Conservation (phyloP, 2,329 filamentous ascomycete genomes). For the Colletotrichum melonis region DNA sequence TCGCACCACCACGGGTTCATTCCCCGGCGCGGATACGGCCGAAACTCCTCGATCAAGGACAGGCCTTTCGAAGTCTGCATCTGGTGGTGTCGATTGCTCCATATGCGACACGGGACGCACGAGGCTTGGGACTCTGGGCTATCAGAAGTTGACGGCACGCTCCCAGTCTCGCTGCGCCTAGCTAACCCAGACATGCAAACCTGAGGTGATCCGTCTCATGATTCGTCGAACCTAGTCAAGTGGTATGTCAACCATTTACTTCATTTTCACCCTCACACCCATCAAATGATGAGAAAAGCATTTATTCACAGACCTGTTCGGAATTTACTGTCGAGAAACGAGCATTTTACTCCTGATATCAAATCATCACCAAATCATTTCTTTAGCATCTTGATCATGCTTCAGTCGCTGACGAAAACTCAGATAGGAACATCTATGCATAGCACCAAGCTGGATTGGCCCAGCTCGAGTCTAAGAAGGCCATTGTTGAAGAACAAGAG, state of each 20-base stretch:
- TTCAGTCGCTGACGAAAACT: conserved; percentile 18
- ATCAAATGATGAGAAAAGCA: conserved; percentile 44
- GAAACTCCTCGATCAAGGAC: not conserved
- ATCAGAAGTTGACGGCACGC: not conserved
- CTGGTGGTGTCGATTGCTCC: conserved; percentile 4
- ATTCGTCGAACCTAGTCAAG: not conserved
- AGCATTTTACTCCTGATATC: conserved; percentile 38
- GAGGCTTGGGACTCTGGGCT: not conserved
- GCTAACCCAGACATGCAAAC: not conserved
- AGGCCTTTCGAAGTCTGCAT: not conserved
- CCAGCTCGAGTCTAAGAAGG: not conserved
- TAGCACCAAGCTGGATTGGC: too few species aligned
- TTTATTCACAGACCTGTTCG: conserved; percentile 48
- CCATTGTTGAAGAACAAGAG: not conserved
- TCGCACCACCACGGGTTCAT: not conserved
- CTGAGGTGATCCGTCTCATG: not conserved
- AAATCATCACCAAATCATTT: not conserved
- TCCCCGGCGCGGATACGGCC: not conserved
- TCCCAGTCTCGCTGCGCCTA: not conserved
- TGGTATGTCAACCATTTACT: conserved; percentile 11
- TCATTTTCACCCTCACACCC: not conserved
- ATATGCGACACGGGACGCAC: not conserved
- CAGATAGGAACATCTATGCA: not conserved
- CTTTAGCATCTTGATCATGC: not conserved
- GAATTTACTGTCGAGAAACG: conserved; percentile 45